phyloP scores from a whole-genome alignment of 805 yeast genomes.

The Helenozyma baotianmanensis region DNA sequence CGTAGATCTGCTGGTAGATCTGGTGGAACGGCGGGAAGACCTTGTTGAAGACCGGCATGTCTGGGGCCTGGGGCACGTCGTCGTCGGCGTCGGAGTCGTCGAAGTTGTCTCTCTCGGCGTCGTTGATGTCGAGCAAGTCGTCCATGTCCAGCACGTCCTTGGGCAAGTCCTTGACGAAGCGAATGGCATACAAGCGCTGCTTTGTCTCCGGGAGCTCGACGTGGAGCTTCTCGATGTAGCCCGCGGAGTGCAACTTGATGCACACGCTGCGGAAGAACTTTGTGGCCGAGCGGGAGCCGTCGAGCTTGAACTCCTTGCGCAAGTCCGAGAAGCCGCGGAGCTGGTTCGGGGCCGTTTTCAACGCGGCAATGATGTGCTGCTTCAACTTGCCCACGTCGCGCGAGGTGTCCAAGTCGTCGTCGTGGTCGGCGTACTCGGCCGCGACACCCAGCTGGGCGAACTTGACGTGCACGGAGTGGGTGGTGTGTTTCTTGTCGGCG shows the following conservation, averaged over 20 bases:
- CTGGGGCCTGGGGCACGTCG: background rate
- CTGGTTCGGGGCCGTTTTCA: conserved; percentile 55
- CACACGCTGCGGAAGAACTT: conserved; percentile 48
- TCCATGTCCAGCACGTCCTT: conserved; percentile 40
- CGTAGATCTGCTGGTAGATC: conserved; percentile 44
- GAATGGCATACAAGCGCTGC: conserved; percentile 29
- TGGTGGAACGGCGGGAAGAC: conserved; percentile 66
- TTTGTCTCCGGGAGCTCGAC: conserved; percentile 34
- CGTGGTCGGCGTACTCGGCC: conserved; percentile 13
- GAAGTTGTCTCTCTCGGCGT: conserved; percentile 14
- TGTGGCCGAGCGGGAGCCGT: conserved; percentile 32
- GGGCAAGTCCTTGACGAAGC: conserved; percentile 44
- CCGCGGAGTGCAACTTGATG: conserved; percentile 40
- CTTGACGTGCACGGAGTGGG: conserved; percentile 47
- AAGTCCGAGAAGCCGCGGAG: conserved; percentile 59
- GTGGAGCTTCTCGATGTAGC: conserved; percentile 46
- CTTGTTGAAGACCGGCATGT: conserved; percentile 41
- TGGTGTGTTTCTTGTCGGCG: conserved; percentile 47
- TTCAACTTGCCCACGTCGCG: conserved; percentile 28
- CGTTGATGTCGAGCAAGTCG: conserved; percentile 32
- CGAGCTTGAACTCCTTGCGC: conserved; percentile 53
- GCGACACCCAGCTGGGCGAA: conserved; percentile 32
- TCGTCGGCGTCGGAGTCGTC: conserved; percentile 16
- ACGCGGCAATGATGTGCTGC: conserved; percentile 40
- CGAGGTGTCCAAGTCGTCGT: conserved; percentile 20